These are phyloP conservation scores for Fusarium bulbicola DNA, from an alignment of 2,329 filamentous ascomycete genomes.

Conservation along the genomic window DNA sequence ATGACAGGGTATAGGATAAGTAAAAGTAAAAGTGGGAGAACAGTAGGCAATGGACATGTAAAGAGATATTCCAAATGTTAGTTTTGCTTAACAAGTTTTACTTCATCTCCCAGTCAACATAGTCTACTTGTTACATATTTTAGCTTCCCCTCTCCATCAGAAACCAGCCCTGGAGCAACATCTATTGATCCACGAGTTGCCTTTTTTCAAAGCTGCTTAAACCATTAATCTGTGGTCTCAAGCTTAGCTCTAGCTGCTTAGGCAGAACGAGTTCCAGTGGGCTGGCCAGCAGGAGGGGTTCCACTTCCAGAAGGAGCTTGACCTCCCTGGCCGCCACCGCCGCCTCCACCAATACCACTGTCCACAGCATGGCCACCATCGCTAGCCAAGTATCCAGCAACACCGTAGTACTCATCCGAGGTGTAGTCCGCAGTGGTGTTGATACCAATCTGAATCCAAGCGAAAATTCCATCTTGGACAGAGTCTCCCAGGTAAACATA, in stretches of 20 bases:
- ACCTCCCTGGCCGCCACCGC: background rate
- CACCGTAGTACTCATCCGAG: background rate
- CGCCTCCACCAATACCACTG: slow-evolving; percentile 4
- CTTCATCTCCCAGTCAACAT: too few relatives aligned
- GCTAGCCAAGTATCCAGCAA: slow-evolving; percentile 1
- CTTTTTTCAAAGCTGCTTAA: background rate
- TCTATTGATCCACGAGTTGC: accelerated
- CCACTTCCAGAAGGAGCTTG: background rate
- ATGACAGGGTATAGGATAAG: too few relatives aligned
- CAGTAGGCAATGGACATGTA: too few relatives aligned
- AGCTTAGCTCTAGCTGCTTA: background rate
- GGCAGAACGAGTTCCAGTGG: background rate
- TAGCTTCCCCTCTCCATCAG: background rate
- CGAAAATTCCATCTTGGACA: slow-evolving; percentile 8
- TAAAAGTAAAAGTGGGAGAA: too few relatives aligned
- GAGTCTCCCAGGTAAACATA: slow-evolving; percentile 5
- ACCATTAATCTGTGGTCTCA: accelerated
- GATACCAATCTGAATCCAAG: slow-evolving; percentile 12
- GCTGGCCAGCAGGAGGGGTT: background rate
- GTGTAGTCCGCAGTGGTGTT: background rate
- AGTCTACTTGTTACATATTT: background rate
- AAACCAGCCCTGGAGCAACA: background rate
- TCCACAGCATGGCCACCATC: slow-evolving; percentile 4
- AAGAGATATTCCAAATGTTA: too few relatives aligned
- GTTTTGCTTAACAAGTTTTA: too few relatives aligned